These are phyloP conservation scores for Nemophila menziesii DNA, from an alignment of 257 asterid genomes.

Conservation along the genomic window DNA sequence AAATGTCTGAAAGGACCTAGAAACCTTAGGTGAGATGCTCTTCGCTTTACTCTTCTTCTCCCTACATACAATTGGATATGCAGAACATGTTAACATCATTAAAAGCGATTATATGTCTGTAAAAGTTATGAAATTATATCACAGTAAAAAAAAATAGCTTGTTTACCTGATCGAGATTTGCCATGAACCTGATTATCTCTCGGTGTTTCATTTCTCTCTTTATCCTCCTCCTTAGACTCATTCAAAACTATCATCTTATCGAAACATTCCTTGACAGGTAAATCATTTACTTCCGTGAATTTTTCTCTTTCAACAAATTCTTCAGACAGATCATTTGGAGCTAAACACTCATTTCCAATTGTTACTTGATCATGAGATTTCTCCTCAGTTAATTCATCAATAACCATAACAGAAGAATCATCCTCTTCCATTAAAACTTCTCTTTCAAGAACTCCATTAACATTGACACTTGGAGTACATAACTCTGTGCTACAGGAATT, in stretches of 20 bases:
- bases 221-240: neutral
- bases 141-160: neutral
- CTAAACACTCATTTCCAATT: neutral
- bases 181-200: neutral
- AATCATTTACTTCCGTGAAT: neutral
- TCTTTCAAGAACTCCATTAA: neutral
- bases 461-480: neutral
- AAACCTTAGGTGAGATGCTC: neutral
- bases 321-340: neutral
- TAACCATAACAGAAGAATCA: neutral
- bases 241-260: neutral
- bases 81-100: neutral
- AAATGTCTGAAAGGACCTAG: slow-evolving; percentile 1
- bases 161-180: neutral
- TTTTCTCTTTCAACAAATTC: neutral
- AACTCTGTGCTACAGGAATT: neutral
- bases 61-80: neutral
- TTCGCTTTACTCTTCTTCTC: neutral
- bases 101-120: no score
- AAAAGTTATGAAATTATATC: no score
- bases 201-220: neutral
- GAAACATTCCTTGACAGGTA: neutral
- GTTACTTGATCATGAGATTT: neutral
- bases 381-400: neutral
- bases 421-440: neutral